Conservation (phyloP, 2,329 filamentous ascomycete genomes). For the Plectosphaerella sp. region DNA sequence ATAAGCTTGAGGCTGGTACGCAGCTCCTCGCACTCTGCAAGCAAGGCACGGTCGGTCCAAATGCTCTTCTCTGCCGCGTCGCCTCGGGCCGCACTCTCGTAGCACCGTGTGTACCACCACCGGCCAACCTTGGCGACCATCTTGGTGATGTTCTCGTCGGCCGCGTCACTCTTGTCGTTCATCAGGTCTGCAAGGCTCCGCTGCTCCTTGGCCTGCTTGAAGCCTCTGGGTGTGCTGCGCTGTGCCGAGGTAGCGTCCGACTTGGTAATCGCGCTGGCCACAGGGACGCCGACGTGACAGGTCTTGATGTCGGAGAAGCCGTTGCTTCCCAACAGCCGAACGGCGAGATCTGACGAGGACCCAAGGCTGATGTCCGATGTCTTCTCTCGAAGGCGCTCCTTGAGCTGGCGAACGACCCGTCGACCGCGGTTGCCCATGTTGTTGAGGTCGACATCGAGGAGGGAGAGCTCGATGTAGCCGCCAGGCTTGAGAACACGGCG, state of each 20-base stretch:
- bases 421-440: constrained; percentile 74
- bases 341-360: constrained; percentile 55
- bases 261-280: constrained; percentile 45
- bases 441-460: constrained; percentile 75
- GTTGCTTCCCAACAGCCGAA: constrained; percentile 62
- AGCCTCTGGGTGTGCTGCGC: constrained; percentile 1
- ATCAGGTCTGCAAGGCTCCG: constrained; percentile 67
- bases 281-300: constrained; percentile 74
- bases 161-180: constrained; percentile 61
- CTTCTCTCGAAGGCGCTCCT: constrained; percentile 62
- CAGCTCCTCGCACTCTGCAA: constrained; percentile 81
- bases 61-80: constrained; percentile 54
- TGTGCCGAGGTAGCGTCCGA: neutral
- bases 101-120: constrained; percentile 96
- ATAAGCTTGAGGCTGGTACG: constrained; percentile 85
- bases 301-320: constrained; percentile 71
- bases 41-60: constrained; percentile 70
- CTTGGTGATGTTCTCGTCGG: constrained; percentile 83
- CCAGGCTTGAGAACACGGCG: constrained; percentile 74
- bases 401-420: constrained; percentile 64
- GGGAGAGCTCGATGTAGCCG: constrained; percentile 73
- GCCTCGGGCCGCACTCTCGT: constrained; percentile 63
- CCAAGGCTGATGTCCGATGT: constrained; percentile 57
- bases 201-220: constrained; percentile 34
- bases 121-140: constrained; percentile 89